These are phyloP conservation scores for Parathielavia hyrcaniae DNA, from an alignment of 495 filamentous ascomycete species.

Conservation along the genomic window DNA sequence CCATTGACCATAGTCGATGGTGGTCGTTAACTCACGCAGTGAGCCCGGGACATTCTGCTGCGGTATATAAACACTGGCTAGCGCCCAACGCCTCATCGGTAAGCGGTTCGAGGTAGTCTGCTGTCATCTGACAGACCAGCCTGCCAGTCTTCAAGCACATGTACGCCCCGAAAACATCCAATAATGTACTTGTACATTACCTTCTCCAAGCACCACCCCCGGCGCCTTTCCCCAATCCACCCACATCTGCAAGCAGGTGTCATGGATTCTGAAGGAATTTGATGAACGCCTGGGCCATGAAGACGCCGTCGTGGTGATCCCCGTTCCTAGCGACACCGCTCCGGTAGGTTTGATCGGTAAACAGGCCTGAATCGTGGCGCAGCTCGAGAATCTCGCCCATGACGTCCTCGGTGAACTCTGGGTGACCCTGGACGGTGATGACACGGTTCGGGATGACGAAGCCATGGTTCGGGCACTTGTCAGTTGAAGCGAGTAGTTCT, in stretches of 20 bases:
- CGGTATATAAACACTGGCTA: too few relatives aligned
- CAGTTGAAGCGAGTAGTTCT: conserved; percentile 58
- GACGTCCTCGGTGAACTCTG: conserved; percentile 75
- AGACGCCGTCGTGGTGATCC: conserved; percentile 67
- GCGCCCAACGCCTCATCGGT: too few relatives aligned
- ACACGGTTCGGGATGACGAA: conserved; percentile 63
- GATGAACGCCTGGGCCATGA: conserved; percentile 63
- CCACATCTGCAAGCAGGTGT: neutral
- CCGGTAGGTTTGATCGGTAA: conserved; percentile 55
- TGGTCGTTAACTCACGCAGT: too few relatives aligned
- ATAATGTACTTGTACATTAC: too few relatives aligned
- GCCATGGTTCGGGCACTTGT: conserved; percentile 67
- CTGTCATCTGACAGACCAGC: too few relatives aligned
- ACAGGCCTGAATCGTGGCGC: conserved; percentile 57
- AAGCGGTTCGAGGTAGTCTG: too few relatives aligned
- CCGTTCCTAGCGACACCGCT: conserved; percentile 61
- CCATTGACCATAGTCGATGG: too few relatives aligned
- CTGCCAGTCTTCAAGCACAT: too few relatives aligned
- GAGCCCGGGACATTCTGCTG: too few relatives aligned
- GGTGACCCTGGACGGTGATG: conserved; percentile 85
- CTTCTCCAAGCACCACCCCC: too few relatives aligned
- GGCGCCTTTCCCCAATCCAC: too few relatives aligned
- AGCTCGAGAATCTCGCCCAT: conserved; percentile 59
- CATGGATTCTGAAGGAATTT: conserved; percentile 58
- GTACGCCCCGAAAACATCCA: too few relatives aligned